phyloP scores from a whole-genome alignment of 352 stramenopile species.

The Pythium aquatile region DNA sequence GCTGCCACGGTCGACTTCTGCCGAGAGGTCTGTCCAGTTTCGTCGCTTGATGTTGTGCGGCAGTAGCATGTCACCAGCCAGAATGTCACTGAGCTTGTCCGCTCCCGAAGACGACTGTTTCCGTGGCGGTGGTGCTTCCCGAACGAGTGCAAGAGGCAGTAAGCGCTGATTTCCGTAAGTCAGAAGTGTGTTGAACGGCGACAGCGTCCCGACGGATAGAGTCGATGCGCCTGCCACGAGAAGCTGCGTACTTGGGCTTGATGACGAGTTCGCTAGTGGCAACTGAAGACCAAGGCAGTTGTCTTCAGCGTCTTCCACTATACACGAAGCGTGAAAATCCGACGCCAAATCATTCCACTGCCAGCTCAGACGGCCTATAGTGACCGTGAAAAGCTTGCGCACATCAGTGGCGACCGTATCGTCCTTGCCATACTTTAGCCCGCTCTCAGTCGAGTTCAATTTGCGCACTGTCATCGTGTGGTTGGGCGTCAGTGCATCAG shows the following conservation, averaged over 20 bases:
- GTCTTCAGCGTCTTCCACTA: not conserved
- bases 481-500: not conserved
- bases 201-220: no score
- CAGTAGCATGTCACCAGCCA: not conserved
- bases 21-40: not conserved
- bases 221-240: not conserved
- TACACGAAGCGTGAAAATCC: not conserved
- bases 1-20: no score
- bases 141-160: not conserved
- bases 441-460: no score
- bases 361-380: constrained; percentile 14
- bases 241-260: not conserved
- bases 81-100: not conserved
- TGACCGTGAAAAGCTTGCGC: constrained; percentile 19
- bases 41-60: not conserved
- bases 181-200: not conserved
- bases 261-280: not conserved
- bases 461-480: no score
- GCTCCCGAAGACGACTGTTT: no score
- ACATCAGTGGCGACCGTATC: constrained; percentile 1
- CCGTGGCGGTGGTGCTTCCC: not conserved
- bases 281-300: not conserved
- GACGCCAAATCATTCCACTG: constrained; percentile 2
- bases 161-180: not conserved
- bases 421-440: no score